Evolutionary conservation across 2,329 filamentous ascomycete genomes (phyloP), one percentile per base, ranked within the genome.

Genomic region (Trichothecium sympodiale): DNA sequence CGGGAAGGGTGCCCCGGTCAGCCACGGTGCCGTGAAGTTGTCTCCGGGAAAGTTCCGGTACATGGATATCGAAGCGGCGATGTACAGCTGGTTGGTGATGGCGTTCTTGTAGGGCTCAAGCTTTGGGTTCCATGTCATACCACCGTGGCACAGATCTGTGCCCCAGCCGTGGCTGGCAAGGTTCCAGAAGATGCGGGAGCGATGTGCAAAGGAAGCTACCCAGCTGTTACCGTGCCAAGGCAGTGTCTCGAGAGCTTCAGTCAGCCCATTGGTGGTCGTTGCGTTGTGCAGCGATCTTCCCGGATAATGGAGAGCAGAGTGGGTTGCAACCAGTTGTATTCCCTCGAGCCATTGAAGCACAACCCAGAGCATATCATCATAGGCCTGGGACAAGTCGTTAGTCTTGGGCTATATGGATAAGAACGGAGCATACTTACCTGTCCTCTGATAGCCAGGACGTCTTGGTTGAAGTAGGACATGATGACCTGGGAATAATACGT

Each of bases 361-460:
- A 1, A 95, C 86, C 89, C 89, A 96, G 3, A 94, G 71, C 62
- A 94, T 94, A 54, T 96, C 89, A 52, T 95, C 89, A 53, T 80
- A 94, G 0, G 89, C 89, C 64, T 91, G 3, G 2, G 5, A 3
- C 8, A 7, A n/a, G 14, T 25, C 14, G 20, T 7, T n/a, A 8
- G 8, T 25, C 20, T 18, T 8, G 8, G 25, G 14, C 8, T 28
- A 4, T 17, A 4, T 23, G 8, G 17, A 14, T 8, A 29, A 8
- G 8, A 3, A 4, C n/a, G 13, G 13, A 4, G 3, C 2, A 14
- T 4, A 5, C 14, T 5, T 41, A 64, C 62, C 52, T 77, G 56
- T 38, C 77, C 74, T 31, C 84, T 71, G 34, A 95, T 70, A 18
- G 71, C 67, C 43, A 87, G 77, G 4, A 78, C 72, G 54, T 94